phyloP scores from a whole-genome alignment of 345 rosid genomes.

The Odontarrhena argentea region DNA sequence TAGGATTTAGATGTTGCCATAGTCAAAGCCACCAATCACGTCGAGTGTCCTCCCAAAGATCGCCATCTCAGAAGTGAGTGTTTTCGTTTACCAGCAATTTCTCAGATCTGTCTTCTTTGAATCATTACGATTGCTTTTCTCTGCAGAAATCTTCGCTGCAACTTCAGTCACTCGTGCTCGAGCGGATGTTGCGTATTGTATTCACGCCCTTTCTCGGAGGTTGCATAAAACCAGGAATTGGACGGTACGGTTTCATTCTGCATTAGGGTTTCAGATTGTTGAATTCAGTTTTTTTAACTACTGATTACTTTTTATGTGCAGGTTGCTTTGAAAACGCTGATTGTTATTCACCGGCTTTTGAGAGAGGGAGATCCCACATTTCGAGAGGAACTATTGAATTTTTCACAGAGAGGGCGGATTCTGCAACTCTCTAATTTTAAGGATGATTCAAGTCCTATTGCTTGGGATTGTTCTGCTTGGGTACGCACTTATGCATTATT shows the following conservation, averaged over 20 bases:
- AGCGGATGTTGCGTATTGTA: slow-evolving; percentile 91
- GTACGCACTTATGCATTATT: slow-evolving; percentile 93
- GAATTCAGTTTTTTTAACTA: background rate
- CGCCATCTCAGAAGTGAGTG: slow-evolving; percentile 85
- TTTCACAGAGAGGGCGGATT: slow-evolving; percentile 81
- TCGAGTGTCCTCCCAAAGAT: slow-evolving; percentile 97
- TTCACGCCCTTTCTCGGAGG: slow-evolving; percentile 79
- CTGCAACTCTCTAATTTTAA: slow-evolving; percentile 92
- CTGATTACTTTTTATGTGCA: slow-evolving; percentile 31
- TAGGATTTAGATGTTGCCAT: slow-evolving; percentile 98
- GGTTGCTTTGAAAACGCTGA: slow-evolving; percentile 92
- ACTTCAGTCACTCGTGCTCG: slow-evolving; percentile 80
- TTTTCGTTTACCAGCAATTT: slow-evolving; percentile 23
- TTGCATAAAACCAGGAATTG: slow-evolving; percentile 85
- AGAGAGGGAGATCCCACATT: slow-evolving; percentile 97
- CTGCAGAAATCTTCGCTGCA: slow-evolving; percentile 70
- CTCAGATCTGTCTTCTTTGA: slow-evolving; percentile 35
- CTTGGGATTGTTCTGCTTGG: slow-evolving; percentile 99
- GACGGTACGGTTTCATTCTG: slow-evolving; percentile 46
- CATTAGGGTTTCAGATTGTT: too few relatives aligned
- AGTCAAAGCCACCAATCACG: slow-evolving; percentile 97
- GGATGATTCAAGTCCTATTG: slow-evolving; percentile 98
- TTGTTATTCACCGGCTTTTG: slow-evolving; percentile 84
- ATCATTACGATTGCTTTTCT: background rate
- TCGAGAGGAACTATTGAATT: slow-evolving; percentile 82